A percentile compares a stretch with the other conserved stretches of the same genome.
Conservation (phyloP, 306 rosid genomes). For the Neltuma alba region DNA sequence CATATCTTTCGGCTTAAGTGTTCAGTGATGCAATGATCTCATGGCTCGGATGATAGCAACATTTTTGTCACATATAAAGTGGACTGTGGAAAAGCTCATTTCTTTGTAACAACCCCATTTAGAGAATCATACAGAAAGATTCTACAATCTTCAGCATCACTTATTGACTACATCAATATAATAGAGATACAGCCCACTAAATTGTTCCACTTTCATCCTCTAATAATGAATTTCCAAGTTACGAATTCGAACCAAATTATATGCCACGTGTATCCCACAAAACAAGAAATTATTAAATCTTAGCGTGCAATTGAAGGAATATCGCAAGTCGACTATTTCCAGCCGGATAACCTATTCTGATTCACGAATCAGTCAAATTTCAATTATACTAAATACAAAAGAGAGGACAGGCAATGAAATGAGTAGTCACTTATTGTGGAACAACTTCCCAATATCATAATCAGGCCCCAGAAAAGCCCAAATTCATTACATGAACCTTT, state of each 20-base stretch:
- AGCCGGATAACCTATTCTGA: conserved; percentile 6
- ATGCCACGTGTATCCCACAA: conserved; percentile 52
- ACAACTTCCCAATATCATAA: conserved; percentile 35
- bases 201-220: conserved; percentile 37
- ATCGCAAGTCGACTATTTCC: conserved; percentile 9
- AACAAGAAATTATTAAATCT: conserved; percentile 31
- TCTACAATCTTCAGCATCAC: conserved; percentile 44
- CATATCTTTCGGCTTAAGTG: conserved; percentile 78
- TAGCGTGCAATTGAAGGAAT: conserved; percentile 33
- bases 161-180: conserved; percentile 37
- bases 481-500: conserved; percentile 30
- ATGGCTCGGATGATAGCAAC: conserved; percentile 39
- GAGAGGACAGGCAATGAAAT: conserved; percentile 35
- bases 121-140: conserved; percentile 34
- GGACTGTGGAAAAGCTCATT: conserved; percentile 22
- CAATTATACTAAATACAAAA: conserved; percentile 44
- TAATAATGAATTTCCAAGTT: conserved; percentile 36
- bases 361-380: conserved; percentile 46
- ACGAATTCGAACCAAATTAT: conserved; percentile 28
- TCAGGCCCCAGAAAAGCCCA: conserved; percentile 23
- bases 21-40: conserved; percentile 48
- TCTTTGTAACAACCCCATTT: conserved; percentile 44
- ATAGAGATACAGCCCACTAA: conserved; percentile 39
- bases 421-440: conserved; percentile 33
- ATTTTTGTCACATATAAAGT: conserved; percentile 41